These are phyloP conservation scores for Aspergillus sp. DNA, from an alignment of 2,329 filamentous ascomycete species.

Conservation along the genomic window DNA sequence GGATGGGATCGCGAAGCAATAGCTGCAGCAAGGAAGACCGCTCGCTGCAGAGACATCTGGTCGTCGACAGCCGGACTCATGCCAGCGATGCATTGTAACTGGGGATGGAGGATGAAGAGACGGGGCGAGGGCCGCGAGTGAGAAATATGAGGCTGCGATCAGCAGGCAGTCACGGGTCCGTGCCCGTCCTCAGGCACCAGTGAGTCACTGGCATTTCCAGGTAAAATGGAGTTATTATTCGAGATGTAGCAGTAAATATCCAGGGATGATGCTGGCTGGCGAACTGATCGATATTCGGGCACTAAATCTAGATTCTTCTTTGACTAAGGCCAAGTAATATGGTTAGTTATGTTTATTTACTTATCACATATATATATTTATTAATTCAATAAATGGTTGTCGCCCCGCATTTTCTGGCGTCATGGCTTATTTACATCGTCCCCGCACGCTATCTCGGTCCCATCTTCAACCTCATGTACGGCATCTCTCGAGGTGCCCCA, in stretches of 20 bases:
- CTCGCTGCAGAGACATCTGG: conserved; percentile 1
- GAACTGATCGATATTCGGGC: too few species aligned
- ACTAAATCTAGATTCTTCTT: too few species aligned
- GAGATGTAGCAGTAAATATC: too few species aligned
- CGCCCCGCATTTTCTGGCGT: too few species aligned
- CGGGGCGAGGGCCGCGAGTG: neutral
- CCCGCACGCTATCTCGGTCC: neutral
- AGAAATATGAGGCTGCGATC: neutral
- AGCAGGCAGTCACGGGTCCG: neutral
- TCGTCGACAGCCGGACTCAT: neutral
- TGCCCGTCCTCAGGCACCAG: neutral
- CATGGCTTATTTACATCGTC: neutral
- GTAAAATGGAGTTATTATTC: too few species aligned
- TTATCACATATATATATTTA: too few species aligned
- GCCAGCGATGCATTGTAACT: conserved; percentile 1
- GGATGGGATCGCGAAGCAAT: conserved; percentile 1
- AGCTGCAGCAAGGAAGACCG: neutral
- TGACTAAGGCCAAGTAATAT: too few species aligned
- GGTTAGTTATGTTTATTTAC: too few species aligned
- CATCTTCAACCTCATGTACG: neutral
- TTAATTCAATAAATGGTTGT: too few species aligned
- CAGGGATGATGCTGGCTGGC: too few species aligned
- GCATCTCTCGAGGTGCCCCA: neutral
- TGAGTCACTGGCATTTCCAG: neutral
- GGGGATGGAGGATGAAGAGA: neutral